Evolutionary conservation across 495 filamentous ascomycete genomes (phyloP).

Genomic region (Friedmanniomyces simplex): DNA sequence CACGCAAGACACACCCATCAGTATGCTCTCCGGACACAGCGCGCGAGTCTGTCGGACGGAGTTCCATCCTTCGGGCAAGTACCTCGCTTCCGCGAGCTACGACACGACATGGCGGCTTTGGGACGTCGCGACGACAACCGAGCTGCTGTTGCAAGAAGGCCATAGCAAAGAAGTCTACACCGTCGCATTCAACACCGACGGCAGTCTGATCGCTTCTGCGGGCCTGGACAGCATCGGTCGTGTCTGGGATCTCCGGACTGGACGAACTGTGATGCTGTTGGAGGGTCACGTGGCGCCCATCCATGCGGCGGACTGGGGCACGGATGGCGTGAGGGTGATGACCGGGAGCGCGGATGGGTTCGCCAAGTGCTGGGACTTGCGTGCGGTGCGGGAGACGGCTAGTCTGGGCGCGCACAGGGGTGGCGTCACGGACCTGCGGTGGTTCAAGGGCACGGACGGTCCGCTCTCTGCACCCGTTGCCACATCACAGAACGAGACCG

Average conservation of each 20-base stretch:
- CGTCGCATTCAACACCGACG: conserved; percentile 79
- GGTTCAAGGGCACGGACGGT: conserved; percentile 77
- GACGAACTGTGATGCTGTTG: conserved; percentile 89
- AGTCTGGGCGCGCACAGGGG: conserved; percentile 86
- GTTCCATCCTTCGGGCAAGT: conserved; percentile 85
- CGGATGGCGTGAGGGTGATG: conserved; percentile 78
- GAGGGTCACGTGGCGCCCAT: conserved; percentile 92
- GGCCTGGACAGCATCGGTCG: conserved; percentile 89
- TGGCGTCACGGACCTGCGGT: conserved; percentile 83
- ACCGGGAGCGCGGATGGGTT: conserved; percentile 90
- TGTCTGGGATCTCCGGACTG: conserved; percentile 93
- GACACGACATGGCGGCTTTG: conserved; percentile 97
- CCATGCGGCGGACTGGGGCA: conserved; percentile 82
- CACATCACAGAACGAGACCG: neutral
- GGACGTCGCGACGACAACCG: conserved; percentile 77
- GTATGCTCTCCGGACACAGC: conserved; percentile 75
- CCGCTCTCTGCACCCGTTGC: conserved; percentile 34
- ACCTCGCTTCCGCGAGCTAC: conserved; percentile 85
- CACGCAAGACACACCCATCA: conserved; percentile 66
- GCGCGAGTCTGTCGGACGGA: conserved; percentile 84
- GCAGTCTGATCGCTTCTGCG: conserved; percentile 78
- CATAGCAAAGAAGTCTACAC: conserved; percentile 88
- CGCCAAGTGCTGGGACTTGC: conserved; percentile 95
- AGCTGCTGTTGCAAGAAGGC: conserved; percentile 85
- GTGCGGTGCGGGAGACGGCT: conserved; percentile 71